Conservation (phyloP, 768 basidiomycete genomes). For the Tylopilus subfusipes region DNA sequence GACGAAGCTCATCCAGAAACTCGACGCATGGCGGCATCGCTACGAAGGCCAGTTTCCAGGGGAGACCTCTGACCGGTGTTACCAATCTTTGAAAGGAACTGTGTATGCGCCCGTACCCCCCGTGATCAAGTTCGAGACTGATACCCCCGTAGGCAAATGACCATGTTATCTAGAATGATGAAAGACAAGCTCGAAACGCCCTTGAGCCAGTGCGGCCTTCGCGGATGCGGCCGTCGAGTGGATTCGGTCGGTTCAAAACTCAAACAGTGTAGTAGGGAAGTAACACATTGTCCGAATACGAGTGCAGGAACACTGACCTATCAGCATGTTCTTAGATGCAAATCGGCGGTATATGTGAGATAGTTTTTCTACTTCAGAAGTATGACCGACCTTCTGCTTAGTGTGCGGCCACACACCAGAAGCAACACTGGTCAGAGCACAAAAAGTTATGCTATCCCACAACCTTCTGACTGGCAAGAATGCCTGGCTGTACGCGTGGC, state of each 20-base stretch:
- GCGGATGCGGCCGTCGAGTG: slow-evolving; percentile 22
- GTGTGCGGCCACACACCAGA: slow-evolving; percentile 38
- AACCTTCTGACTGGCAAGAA: slow-evolving; percentile 25
- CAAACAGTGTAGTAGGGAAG: slow-evolving; percentile 38
- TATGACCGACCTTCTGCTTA: slow-evolving; percentile 12
- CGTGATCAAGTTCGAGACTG: background rate
- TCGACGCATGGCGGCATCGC: slow-evolving; percentile 32
- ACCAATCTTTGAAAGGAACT: slow-evolving; percentile 30
- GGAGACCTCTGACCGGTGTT: slow-evolving; percentile 36
- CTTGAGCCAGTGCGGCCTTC: slow-evolving; percentile 33
- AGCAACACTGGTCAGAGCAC: slow-evolving; percentile 35
- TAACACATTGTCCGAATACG: background rate
- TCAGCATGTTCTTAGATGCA: slow-evolving; percentile 32
- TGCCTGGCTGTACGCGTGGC: too few relatives aligned
- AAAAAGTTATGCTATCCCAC: slow-evolving; percentile 34
- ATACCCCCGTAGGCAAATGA: slow-evolving; percentile 25
- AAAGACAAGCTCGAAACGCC: slow-evolving; percentile 29
- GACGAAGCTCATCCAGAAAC: slow-evolving; percentile 31
- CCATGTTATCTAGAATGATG: slow-evolving; percentile 26
- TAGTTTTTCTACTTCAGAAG: background rate
- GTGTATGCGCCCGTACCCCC: slow-evolving; percentile 21
- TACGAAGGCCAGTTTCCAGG: slow-evolving; percentile 31
- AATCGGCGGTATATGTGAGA: slow-evolving; percentile 42
- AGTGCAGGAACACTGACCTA: background rate
- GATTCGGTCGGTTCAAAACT: slow-evolving; percentile 20